A percentile compares a stretch with the other conserved stretches of the same genome.
Evolutionary conservation across 306 rosid species (phyloP).

Genomic region (Sicyos edulis): DNA sequence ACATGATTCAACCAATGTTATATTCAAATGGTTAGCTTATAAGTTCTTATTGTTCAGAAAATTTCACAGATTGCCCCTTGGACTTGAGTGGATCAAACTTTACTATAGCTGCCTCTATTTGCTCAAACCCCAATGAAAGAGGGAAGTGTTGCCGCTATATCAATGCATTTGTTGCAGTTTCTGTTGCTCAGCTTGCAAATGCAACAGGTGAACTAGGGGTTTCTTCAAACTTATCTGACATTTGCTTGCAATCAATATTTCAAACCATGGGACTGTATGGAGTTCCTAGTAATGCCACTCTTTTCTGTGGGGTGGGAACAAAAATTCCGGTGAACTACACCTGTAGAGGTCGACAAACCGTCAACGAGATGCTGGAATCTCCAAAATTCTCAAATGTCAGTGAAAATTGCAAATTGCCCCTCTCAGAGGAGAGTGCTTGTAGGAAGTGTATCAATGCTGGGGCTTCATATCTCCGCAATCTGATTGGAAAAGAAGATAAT

Average conservation of each 20-base stretch:
- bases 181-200: constrained; percentile 75
- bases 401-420: constrained; percentile 56
- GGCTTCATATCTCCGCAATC: constrained; percentile 59
- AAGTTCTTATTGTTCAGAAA: constrained; percentile 19
- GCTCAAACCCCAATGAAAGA: constrained; percentile 56
- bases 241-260: constrained; percentile 63
- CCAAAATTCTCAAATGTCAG: constrained; percentile 63
- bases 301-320: constrained; percentile 81
- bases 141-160: constrained; percentile 94
- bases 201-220: constrained; percentile 73
- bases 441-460: constrained; percentile 78
- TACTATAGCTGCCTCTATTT: constrained; percentile 66
- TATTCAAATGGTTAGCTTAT: constrained; percentile 9
- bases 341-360: constrained; percentile 74
- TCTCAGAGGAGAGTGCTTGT: constrained; percentile 59
- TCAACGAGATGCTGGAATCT: constrained; percentile 72
- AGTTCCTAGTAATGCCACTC: constrained; percentile 61
- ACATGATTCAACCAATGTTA: neutral
- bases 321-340: constrained; percentile 76
- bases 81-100: constrained; percentile 68
- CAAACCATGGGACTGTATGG: constrained; percentile 66
- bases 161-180: constrained; percentile 75
- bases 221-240: constrained; percentile 46
- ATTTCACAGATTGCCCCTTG: constrained; percentile 84
- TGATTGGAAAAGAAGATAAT: constrained; percentile 60